phyloP scores from a whole-genome alignment of 495 filamentous ascomycete genomes.

The Penicillium odoratum region DNA sequence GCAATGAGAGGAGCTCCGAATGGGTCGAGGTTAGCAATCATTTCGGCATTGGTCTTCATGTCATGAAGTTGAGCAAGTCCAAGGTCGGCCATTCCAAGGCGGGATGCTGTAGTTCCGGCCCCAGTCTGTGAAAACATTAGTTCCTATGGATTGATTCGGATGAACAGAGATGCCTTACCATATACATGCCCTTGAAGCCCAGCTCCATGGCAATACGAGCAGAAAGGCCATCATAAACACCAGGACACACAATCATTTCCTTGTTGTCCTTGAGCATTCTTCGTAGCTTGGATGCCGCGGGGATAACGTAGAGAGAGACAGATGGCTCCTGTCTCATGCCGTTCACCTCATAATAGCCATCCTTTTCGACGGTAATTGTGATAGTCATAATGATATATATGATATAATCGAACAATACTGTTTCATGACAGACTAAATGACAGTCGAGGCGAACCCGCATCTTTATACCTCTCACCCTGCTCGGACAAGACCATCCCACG shows the following conservation, averaged over 20 bases:
- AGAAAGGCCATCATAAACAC: constrained; percentile 69
- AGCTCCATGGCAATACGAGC: constrained; percentile 62
- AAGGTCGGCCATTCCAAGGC: too few relatives aligned
- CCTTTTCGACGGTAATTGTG: constrained; percentile 40
- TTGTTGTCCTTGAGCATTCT: constrained; percentile 42
- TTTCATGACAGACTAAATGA: neutral
- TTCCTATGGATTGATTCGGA: neutral
- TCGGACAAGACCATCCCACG: neutral
- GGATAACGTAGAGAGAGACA: constrained; percentile 34
- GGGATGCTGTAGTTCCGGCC: too few relatives aligned
- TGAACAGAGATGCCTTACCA: constrained; percentile 45
- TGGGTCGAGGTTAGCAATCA: too few relatives aligned
- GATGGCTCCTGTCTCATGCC: constrained; percentile 31
- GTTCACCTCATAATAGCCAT: constrained; percentile 41
- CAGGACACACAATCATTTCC: constrained; percentile 57
- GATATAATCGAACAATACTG: neutral
- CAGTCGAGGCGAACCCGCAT: neutral
- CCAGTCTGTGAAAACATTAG: too few relatives aligned
- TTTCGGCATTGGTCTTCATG: too few relatives aligned
- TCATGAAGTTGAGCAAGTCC: too few relatives aligned
- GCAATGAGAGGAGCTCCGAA: too few relatives aligned
- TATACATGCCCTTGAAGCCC: constrained; percentile 66
- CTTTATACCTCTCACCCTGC: neutral
- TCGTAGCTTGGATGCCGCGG: constrained; percentile 49
- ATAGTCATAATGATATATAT: constrained; percentile 24